Percentiles rank a stretch among this genome's conserved stretches.
These are phyloP conservation scores for Ceratobasidium sp. DNA, from an alignment of 1,284 basidiomycete species.

Conservation along the genomic window DNA sequence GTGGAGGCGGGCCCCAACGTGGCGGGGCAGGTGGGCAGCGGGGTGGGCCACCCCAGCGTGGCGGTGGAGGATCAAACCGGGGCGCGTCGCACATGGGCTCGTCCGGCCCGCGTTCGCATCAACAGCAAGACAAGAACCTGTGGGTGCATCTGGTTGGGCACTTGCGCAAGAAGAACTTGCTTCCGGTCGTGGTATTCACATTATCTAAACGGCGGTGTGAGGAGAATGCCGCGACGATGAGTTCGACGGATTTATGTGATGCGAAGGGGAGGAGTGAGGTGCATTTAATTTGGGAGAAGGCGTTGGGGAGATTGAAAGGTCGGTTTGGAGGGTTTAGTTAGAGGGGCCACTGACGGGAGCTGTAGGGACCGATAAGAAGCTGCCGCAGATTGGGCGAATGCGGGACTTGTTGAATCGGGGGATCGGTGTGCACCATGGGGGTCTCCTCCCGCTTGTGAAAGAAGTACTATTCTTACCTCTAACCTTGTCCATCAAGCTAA, in stretches of 20 bases:
- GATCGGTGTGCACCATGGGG: constrained; percentile 98
- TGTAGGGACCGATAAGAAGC: constrained; percentile 85
- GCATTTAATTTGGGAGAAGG: constrained; percentile 93
- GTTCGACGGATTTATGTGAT: constrained; percentile 88
- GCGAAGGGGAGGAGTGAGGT: constrained; percentile 96
- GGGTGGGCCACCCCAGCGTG: constrained; percentile 61
- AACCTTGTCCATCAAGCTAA: not conserved
- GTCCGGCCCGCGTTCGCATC: constrained; percentile 66
- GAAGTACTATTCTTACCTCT: constrained; percentile 66
- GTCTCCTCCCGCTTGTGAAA: constrained; percentile 96
- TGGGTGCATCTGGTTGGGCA: constrained; percentile 93
- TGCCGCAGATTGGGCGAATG: constrained; percentile 97
- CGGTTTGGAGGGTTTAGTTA: not conserved
- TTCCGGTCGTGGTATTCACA: constrained; percentile 97
- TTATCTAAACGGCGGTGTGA: constrained; percentile 98
- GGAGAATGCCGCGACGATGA: constrained; percentile 92
- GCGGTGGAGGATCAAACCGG: constrained; percentile 56
- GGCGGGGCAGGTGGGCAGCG: constrained; percentile 60
- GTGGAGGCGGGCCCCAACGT: constrained; percentile 50
- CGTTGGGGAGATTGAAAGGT: constrained; percentile 92
- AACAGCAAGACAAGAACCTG: constrained; percentile 85
- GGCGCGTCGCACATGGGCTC: constrained; percentile 61
- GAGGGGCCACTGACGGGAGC: not conserved
- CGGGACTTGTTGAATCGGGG: constrained; percentile 90
- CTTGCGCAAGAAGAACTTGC: constrained; percentile 84